Base-by-base conservation (phyloP, 2,329 filamentous ascomycete species). In the Cladosporium cucumerinum region DNA sequence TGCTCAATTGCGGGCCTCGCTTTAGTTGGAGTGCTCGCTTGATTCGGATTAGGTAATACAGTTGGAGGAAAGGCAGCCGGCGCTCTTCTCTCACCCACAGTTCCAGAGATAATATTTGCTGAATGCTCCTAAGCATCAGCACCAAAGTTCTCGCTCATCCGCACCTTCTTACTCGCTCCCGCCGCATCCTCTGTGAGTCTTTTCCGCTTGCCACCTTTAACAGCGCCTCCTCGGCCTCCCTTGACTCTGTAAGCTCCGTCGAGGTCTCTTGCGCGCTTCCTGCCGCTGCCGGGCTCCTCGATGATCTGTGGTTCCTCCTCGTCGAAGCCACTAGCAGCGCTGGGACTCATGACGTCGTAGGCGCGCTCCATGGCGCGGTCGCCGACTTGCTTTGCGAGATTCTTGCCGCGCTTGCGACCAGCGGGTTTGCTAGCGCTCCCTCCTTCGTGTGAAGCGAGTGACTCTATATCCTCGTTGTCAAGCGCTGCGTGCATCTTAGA, bases 401-500 rank as follows among this genome's bases (percentile, higher is more conserved):
- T 75, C 57, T 69, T 69, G 26, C 63, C 63, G 2, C 57, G 46
- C 23, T 65, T 65, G 32, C 54, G 54, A 16, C 54, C 55, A 5
- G 55, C 23, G 11, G 54, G 61, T 32, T 61, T 65, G 49, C 48
- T 34, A 18, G 11, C n/a, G 55, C 32, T 43, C 26, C 43, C 46
- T n/a, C 57, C 57, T 80, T 80, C 96, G 93, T 57, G 93, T 88
- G 76, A 94, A 89, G 3, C 93, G 91, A 66, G 92, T 89, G 77
- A 97, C 85, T 74, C 92, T 88, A 68, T 92, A 86, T 73, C 72
- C 25, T 75, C 74, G 6, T 69, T 67, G 28, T 71, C 73, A 8
- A 59, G 70, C 23, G 67, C 65, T 18, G 66, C 67, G 18, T 62
- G 60, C 25, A 67, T 62, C 46, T 69, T 70, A 1, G 65, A 66